Evolutionary conservation across 2,329 filamentous ascomycete genomes (phyloP), one percentile per base, ranked within the genome.

Genomic region (Aspergillus phoenicis): DNA sequence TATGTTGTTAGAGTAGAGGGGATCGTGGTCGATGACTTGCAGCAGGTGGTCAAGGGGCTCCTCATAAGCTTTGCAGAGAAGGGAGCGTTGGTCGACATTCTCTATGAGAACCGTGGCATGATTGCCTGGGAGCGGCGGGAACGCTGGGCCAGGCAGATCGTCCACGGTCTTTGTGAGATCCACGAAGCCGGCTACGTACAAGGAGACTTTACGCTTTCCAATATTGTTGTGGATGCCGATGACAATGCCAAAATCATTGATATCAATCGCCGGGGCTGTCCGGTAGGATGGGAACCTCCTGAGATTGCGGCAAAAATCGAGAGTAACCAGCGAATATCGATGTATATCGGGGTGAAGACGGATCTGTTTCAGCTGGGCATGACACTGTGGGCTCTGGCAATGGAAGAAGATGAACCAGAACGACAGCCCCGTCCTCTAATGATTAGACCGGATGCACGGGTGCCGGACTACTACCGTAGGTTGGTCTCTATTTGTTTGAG

Each of bases 291-390:
- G 95, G 95, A 99, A 68, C 93, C 95, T 2, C 95, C 95, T 4
- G 95, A 99, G 77, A 90, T 96, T 59, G 89, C 89, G 15, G 85
- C 86, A 5, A 86, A 98, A 58, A 92, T 98, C 62, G 89, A 94
- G 66, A 93, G 89, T 75, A 91, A 91, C 60, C 93, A 97, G 75
- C 86, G 92, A 30, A 93, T 99, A 57, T 90, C 91, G 49, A 97
- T 98, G 89, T 97, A 96, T 72, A 98, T 99, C 73, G 94, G 95
- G 11, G 93, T 97, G 73, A 99, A 99, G 78, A 97, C 94, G 0
- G 95, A 99, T 77, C 82, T 99, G 1, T 99, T 90, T 71, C 95
- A 99, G 77, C 84, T 98, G 5, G 95, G 95, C 5, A 99, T 99
- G 95, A 93, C 97, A 2, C 80, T 99, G 2, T 99, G 94, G 92